Evolutionary conservation across 345 rosid genomes (phyloP).

Genomic region (Pistacia integerrima): DNA sequence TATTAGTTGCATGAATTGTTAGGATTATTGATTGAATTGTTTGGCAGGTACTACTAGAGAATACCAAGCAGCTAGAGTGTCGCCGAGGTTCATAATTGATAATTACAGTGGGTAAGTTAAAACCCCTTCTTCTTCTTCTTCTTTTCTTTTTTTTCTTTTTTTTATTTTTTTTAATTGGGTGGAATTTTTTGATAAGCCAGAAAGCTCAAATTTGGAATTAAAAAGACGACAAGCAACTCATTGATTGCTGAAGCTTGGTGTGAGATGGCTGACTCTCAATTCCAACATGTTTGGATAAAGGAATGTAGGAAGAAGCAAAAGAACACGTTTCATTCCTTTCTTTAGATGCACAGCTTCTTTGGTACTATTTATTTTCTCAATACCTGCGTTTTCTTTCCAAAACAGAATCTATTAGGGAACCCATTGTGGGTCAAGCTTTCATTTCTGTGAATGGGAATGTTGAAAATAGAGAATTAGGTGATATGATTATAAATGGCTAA

Average conservation of each 20-base stretch:
- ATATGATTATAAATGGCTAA: not conserved
- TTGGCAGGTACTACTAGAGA: slow-evolving; percentile 68
- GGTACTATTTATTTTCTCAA: not conserved
- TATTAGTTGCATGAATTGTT: not conserved
- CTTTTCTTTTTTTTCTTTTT: too few relatives aligned
- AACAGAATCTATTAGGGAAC: too few relatives aligned
- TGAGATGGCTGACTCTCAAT: not conserved
- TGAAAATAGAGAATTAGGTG: not conserved
- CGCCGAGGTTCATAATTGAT: slow-evolving; percentile 53
- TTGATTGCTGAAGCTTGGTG: not conserved
- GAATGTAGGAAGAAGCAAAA: not conserved
- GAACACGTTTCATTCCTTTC: not conserved
- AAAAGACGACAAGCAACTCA: not conserved
- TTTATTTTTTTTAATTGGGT: too few relatives aligned
- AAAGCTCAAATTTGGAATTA: not conserved
- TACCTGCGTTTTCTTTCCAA: not conserved
- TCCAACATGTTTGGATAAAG: not conserved
- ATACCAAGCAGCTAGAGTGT: slow-evolving; percentile 79
- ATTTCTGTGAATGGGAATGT: not conserved
- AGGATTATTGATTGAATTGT: not conserved
- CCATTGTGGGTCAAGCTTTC: not conserved
- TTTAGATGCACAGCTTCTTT: not conserved
- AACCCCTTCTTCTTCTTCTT: not conserved
- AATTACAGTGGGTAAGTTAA: not conserved
- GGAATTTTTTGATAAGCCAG: not conserved